These are phyloP conservation scores for Phaeosphaeriaceae sp. DNA, from an alignment of 2,329 filamentous ascomycete species.

Conservation along the genomic window DNA sequence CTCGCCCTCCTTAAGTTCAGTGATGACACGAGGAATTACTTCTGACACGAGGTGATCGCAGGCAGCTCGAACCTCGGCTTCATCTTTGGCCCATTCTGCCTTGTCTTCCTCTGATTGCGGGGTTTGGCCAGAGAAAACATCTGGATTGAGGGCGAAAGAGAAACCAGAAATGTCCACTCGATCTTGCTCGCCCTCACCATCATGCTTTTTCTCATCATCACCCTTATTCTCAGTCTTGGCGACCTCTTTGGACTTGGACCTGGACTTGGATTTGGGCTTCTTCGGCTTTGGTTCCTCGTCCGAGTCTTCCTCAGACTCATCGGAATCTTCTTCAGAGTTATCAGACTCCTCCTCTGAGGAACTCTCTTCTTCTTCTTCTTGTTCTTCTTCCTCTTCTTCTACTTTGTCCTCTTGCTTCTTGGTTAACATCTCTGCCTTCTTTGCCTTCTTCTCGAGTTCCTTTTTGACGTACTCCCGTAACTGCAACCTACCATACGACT, in stretches of 20 bases:
- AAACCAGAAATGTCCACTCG: constrained; percentile 88
- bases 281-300: constrained; percentile 62
- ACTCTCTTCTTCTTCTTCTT: constrained; percentile 43
- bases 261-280: constrained; percentile 7
- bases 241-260: constrained; percentile 19
- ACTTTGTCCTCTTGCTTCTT: constrained; percentile 42
- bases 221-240: constrained; percentile 26
- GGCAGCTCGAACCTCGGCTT: constrained; percentile 84
- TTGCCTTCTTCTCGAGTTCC: constrained; percentile 63
- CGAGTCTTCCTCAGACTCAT: constrained; percentile 62
- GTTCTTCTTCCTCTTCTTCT: constrained; percentile 33
- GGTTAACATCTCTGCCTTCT: constrained; percentile 47
- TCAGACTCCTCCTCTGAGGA: constrained; percentile 23
- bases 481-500: constrained; percentile 81
- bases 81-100: constrained; percentile 79
- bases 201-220: constrained; percentile 23
- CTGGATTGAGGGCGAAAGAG: constrained; percentile 87
- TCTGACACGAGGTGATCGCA: constrained; percentile 78
- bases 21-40: constrained; percentile 82
- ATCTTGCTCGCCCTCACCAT: constrained; percentile 57
- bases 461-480: constrained; percentile 87
- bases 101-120: constrained; percentile 93
- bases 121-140: constrained; percentile 90
- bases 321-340: constrained; percentile 33
- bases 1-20: constrained; percentile 88